These are phyloP conservation scores for Annulohypoxylon stygium DNA, from an alignment of 495 filamentous ascomycete species.

Conservation along the genomic window DNA sequence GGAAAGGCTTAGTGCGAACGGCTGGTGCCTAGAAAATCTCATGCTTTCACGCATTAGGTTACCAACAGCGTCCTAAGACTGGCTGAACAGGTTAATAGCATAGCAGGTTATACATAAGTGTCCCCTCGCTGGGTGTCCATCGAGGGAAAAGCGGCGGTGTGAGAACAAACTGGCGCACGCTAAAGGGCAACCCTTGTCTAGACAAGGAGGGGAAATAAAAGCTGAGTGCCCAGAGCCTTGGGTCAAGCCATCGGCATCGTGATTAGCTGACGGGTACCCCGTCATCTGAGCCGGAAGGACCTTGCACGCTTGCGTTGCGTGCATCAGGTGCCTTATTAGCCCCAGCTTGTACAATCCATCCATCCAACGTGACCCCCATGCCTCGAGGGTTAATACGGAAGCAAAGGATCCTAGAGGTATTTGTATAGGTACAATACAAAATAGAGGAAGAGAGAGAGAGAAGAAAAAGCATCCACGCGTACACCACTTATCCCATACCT, in stretches of 20 bases:
- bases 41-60: conserved; percentile 45
- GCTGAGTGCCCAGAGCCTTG: conserved; percentile 50
- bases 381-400: conserved; percentile 42
- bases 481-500: conserved; percentile 37
- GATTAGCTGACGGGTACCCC: conserved; percentile 51
- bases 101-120: conserved; percentile 30
- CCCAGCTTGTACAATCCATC: conserved; percentile 50
- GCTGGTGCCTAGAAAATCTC: conserved; percentile 40
- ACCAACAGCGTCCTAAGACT: conserved; percentile 38
- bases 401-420: conserved; percentile 35
- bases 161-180: conserved; percentile 50
- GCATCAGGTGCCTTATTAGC: conserved; percentile 53
- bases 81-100: conserved; percentile 45
- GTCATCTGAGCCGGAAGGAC: conserved; percentile 50
- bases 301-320: conserved; percentile 52
- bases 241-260: conserved; percentile 50
- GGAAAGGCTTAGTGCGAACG: conserved; percentile 48
- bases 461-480: conserved; percentile 38
- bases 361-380: conserved; percentile 51
- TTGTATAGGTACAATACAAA: conserved; percentile 44
- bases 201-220: conserved; percentile 48
- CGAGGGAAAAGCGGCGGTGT: conserved; percentile 52
- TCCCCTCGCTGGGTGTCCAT: conserved; percentile 27
- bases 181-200: conserved; percentile 40
- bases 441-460: conserved; percentile 25